Conservation (phyloP, 2,329 filamentous ascomycete species). For the Fonsecaea nubica region DNA sequence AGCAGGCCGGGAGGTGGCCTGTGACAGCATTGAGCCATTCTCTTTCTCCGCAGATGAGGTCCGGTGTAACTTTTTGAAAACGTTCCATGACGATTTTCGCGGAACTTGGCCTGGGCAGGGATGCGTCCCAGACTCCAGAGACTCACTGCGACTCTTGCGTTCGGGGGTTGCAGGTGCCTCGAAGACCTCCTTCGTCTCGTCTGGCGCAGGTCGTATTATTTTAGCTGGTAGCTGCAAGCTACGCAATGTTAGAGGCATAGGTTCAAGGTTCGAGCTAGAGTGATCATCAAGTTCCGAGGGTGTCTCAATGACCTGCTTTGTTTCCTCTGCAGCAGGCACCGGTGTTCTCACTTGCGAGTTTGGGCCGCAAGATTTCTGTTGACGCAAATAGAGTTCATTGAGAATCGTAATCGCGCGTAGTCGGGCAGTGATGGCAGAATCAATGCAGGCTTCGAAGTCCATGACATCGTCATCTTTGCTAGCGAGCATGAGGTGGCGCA, state of each 20-base stretch:
- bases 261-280: constrained; percentile 11
- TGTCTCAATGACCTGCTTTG: neutral
- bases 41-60: constrained; percentile 19
- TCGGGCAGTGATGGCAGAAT: constrained; percentile 29
- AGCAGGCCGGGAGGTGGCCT: constrained; percentile 7
- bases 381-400: constrained; percentile 31
- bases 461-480: constrained; percentile 24
- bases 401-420: constrained; percentile 29
- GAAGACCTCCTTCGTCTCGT: constrained; percentile 17
- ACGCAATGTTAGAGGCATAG: neutral
- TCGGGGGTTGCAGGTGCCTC: neutral
- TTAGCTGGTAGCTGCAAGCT: neutral
- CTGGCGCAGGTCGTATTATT: neutral
- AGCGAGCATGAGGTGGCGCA: constrained; percentile 26
- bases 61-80: constrained; percentile 25
- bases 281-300: neutral
- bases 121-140: constrained; percentile 14
- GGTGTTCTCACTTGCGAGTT: neutral
- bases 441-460: constrained; percentile 28
- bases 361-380: constrained; percentile 25
- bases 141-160: constrained; percentile 7
- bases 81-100: constrained; percentile 29
- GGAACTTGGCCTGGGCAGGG: constrained; percentile 6
- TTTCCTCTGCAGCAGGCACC: neutral
- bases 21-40: neutral